Percentiles rank a stretch among this genome's conserved stretches.
Evolutionary conservation across 352 stramenopile genomes (phyloP).

Genomic region (Globisporangium alternatum): DNA sequence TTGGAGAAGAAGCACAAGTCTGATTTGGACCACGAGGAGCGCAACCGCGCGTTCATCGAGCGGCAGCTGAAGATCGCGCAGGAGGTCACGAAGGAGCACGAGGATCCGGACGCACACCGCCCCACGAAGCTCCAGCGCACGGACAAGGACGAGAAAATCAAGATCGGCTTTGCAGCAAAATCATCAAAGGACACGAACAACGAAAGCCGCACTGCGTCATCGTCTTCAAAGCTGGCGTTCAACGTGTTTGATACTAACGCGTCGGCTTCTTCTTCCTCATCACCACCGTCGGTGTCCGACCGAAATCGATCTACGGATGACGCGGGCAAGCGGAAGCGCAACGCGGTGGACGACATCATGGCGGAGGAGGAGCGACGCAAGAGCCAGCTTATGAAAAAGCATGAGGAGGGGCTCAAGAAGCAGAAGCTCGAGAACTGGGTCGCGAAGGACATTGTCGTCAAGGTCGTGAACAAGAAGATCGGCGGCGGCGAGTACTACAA

Average conservation of each 20-base stretch:
- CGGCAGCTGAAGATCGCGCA: constrained; percentile 69
- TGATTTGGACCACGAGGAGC: constrained; percentile 90
- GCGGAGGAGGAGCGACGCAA: constrained; percentile 51
- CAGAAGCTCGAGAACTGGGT: constrained; percentile 91
- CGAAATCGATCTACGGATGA: constrained; percentile 14
- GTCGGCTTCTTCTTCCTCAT: neutral
- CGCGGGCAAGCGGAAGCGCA: constrained; percentile 26
- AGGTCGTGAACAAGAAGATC: constrained; percentile 93
- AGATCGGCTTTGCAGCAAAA: constrained; percentile 28
- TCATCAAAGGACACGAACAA: constrained; percentile 23
- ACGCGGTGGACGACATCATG: constrained; percentile 54
- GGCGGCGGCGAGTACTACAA: constrained; percentile 88
- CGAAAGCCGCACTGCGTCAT: neutral
- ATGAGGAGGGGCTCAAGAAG: constrained; percentile 35
- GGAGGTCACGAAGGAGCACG: constrained; percentile 26
- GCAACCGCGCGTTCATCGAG: constrained; percentile 72
- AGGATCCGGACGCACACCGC: constrained; percentile 27
- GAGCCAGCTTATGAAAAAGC: constrained; percentile 30
- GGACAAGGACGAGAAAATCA: constrained; percentile 49
- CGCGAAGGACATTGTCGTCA: constrained; percentile 89
- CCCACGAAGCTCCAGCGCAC: constrained; percentile 63
- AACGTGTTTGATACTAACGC: constrained; percentile 17
- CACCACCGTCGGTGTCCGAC: neutral
- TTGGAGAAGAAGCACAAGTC: constrained; percentile 84
- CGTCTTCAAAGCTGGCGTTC: constrained; percentile 7